Conservation (phyloP, 208 protist genomes). For the Vickermania ingenoplastis region DNA sequence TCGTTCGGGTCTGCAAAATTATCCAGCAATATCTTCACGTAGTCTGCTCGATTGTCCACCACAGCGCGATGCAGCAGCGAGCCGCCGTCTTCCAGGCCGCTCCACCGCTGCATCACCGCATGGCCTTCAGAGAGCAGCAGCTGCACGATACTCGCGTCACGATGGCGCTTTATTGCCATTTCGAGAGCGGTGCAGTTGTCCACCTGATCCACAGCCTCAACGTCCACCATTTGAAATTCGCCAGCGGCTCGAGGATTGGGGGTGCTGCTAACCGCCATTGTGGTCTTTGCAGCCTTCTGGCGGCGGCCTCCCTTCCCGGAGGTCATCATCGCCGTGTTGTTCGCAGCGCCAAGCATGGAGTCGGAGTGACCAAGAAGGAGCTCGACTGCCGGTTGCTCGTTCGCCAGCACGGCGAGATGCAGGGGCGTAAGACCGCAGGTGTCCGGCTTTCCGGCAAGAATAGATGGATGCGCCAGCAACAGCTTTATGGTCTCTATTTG, state of each 20-base stretch:
- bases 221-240: conserved; percentile 21
- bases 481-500: conserved; percentile 43
- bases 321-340: conserved; percentile 4
- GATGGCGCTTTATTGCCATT: conserved; percentile 37
- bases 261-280: neutral
- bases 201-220: conserved; percentile 46
- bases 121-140: conserved; percentile 39
- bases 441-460: conserved; percentile 37
- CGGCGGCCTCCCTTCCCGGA: neutral
- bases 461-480: conserved; percentile 17
- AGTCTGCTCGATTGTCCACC: conserved; percentile 17
- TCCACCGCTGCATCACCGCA: conserved; percentile 29
- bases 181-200: conserved; percentile 45
- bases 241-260: neutral
- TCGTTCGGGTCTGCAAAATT: conserved; percentile 64
- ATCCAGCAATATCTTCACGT: conserved; percentile 39
- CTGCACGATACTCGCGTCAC: conserved; percentile 17
- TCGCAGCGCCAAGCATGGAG: conserved; percentile 5
- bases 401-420: conserved; percentile 55
- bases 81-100: conserved; percentile 36
- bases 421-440: conserved; percentile 52
- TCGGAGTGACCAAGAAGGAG: conserved; percentile 41
- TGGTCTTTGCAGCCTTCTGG: neutral
- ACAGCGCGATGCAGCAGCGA: conserved; percentile 52
- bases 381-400: conserved; percentile 29